phyloP scores from a whole-genome alignment of 2,329 filamentous ascomycete species.

The Penicillium sumatraense region DNA sequence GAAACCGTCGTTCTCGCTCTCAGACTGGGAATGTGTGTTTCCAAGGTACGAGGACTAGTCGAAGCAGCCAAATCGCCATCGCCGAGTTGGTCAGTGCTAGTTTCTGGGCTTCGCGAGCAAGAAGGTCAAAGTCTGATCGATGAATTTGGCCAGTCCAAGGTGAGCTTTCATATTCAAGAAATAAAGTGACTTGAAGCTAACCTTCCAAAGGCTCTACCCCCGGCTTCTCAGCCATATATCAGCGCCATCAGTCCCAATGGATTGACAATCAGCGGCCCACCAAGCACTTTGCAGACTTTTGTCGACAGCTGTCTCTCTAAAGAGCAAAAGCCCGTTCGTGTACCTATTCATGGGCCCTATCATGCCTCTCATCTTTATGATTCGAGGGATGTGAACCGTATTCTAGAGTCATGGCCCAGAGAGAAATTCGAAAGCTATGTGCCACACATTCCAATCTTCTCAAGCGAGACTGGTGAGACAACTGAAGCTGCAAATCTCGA shows the following conservation, averaged over 20 bases:
- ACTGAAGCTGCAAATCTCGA: slow-evolving; percentile 35
- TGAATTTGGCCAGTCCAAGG: slow-evolving; percentile 29
- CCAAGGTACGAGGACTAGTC: slow-evolving; percentile 43
- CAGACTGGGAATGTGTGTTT: slow-evolving; percentile 47
- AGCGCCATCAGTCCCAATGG: slow-evolving; percentile 64
- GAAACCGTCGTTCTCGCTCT: slow-evolving; percentile 50
- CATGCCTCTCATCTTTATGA: slow-evolving; percentile 62
- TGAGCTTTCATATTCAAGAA: slow-evolving; percentile 15
- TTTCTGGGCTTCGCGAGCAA: slow-evolving; percentile 43
- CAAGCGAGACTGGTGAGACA: slow-evolving; percentile 41
- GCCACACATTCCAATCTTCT: slow-evolving; percentile 42
- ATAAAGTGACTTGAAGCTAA: slow-evolving; percentile 3
- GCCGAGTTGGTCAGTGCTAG: slow-evolving; percentile 46
- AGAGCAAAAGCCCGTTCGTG: slow-evolving; percentile 56
- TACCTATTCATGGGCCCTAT: slow-evolving; percentile 63
- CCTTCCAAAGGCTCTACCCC: slow-evolving; percentile 47
- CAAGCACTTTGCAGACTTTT: slow-evolving; percentile 56
- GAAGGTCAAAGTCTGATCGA: slow-evolving; percentile 32
- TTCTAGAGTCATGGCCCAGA: slow-evolving; percentile 47
- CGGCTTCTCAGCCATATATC: slow-evolving; percentile 60
- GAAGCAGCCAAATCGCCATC: slow-evolving; percentile 33
- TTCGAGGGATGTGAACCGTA: slow-evolving; percentile 55
- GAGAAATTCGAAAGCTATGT: slow-evolving; percentile 32
- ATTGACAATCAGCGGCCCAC: slow-evolving; percentile 64
- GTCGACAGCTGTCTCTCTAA: slow-evolving; percentile 56